Base-by-base conservation (phyloP, 2,329 filamentous ascomycete species). In the Ilyonectria mors-panacis region DNA sequence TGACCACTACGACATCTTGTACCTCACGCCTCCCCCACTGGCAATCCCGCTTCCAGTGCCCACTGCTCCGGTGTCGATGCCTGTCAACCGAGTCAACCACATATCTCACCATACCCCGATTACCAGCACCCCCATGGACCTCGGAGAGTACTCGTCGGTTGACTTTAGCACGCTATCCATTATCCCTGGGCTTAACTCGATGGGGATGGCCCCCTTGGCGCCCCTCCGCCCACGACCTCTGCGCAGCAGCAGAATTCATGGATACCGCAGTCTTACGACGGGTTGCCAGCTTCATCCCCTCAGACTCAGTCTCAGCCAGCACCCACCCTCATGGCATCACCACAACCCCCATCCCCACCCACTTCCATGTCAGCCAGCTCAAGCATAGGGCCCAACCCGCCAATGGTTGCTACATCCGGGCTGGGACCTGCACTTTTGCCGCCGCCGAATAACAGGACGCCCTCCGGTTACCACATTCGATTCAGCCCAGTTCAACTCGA, bases 1-100 rank as follows among this genome's bases (percentile, higher is more conserved):
- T 47, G 94, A 94, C 67, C 96, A 98, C 81, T 99, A 98, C 80
- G 96, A 98, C 80, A 91, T 99, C 68, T 87, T 98, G 37, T 99
- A 99, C 84, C 91, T 89, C 78, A 84, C 86, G 62, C 75, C 65
- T 2, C 68, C 68, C 8, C 55, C 65, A 50, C 65, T 70, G 71
- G 78, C 37, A 7, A 17, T 57, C 21, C 47, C 54, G 70, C 66
- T 77, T 59, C 66, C 76, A 57, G 50, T 70, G 63, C 66, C 76
- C 76, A 35, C 59, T 19, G 50, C 75, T 12, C 77, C 80, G 1
- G 68, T 80, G 13, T 73, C 80, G 26, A 65, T 91, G 50, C 87
- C 89, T 70, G 86, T 92, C 51, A 84, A 89, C 73, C 82, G 87
- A 26, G 86, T 85, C 10, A 79, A 81, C 15, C 78, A 80, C 3